Evolutionary conservation across 768 basidiomycete genomes (phyloP).

Genomic region (Sutorius australiensis): DNA sequence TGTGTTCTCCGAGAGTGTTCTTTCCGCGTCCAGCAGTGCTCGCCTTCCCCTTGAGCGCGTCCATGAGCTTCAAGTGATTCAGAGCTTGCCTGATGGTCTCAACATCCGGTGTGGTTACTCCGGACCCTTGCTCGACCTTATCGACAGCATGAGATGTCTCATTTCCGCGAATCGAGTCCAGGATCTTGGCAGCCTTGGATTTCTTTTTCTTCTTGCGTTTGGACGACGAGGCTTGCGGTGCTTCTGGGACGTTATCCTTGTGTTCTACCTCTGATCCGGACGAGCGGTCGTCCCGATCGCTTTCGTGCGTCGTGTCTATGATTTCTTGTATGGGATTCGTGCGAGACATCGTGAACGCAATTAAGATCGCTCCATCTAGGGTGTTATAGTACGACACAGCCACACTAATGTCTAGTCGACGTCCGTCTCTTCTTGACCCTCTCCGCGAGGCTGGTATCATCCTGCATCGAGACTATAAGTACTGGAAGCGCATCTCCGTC

Average conservation of each 20-base stretch:
- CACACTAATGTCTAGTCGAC: slow-evolving; percentile 10
- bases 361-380: background rate
- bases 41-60: slow-evolving; percentile 77
- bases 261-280: slow-evolving; percentile 33
- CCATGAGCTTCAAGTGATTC: slow-evolving; percentile 79
- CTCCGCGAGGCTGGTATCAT: slow-evolving; percentile 33
- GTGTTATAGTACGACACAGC: slow-evolving; percentile 13
- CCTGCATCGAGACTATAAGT: background rate
- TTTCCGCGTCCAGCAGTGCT: slow-evolving; percentile 71
- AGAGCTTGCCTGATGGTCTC: slow-evolving; percentile 67
- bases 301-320: slow-evolving; percentile 35
- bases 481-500: slow-evolving; percentile 12
- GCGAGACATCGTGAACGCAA: slow-evolving; percentile 26
- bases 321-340: slow-evolving; percentile 42
- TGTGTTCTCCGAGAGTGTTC: slow-evolving; percentile 85
- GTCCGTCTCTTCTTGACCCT: slow-evolving; percentile 42
- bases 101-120: slow-evolving; percentile 47
- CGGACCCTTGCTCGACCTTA: slow-evolving; percentile 49
- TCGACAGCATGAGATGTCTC: slow-evolving; percentile 65
- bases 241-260: slow-evolving; percentile 9
- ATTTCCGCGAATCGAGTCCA: slow-evolving; percentile 46
- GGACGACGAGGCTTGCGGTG: slow-evolving; percentile 36
- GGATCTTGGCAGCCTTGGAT: slow-evolving; percentile 57
- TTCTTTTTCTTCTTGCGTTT: slow-evolving; percentile 89
- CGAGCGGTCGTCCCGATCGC: slow-evolving; percentile 33